Evolutionary conservation across 306 rosid genomes (phyloP), one percentile per base, ranked within the genome.

Genomic region (Rubus parviflorus): DNA sequence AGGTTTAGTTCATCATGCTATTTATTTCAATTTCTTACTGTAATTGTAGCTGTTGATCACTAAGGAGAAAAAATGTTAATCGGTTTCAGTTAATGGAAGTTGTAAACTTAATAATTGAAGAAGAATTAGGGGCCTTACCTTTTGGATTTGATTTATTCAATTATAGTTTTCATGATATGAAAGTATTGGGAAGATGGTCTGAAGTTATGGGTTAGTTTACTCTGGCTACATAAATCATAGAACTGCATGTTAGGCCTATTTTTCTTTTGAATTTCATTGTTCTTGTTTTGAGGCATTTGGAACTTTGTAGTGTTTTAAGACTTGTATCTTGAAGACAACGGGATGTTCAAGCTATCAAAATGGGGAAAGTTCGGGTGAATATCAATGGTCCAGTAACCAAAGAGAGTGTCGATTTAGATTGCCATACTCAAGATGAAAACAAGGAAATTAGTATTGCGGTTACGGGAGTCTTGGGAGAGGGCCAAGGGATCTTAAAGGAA

Each of bases 401-500:
- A 16, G 62, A 77, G 48, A 45, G 42, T 10, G 61, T 19, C 13
- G 77, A 82, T 57, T 23, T 64, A 22, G 68, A 62, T 68, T 76
- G 65, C 43, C 62, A 68, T 47, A 45, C 35, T 37, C 80, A 46
- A 79, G 73, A 73, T 25, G 73, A 63, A 46, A 69, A 54, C 43
- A 66, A 76, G 52, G 75, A 79, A 65, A 52, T 60, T 4, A 70
- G 73, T 43, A 64, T 42, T 67, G 76, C 81, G 47, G 25, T 72
- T 68, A 15, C n/a, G 3, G 56, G 56, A 51, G 56, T 51, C 56
- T 51, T 52, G 3, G 77, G 82, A 41, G 87, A 84, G 53, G 77
- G 73, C 15, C 83, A 81, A 38, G 80, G 75, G 68, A 70, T 74
- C 41, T 81, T 72, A 1, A 70, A 76, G 65, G 83, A 81, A 64